These are phyloP conservation scores for Mariannaea elegans DNA, from an alignment of 2,329 filamentous ascomycete genomes.

Conservation along the genomic window DNA sequence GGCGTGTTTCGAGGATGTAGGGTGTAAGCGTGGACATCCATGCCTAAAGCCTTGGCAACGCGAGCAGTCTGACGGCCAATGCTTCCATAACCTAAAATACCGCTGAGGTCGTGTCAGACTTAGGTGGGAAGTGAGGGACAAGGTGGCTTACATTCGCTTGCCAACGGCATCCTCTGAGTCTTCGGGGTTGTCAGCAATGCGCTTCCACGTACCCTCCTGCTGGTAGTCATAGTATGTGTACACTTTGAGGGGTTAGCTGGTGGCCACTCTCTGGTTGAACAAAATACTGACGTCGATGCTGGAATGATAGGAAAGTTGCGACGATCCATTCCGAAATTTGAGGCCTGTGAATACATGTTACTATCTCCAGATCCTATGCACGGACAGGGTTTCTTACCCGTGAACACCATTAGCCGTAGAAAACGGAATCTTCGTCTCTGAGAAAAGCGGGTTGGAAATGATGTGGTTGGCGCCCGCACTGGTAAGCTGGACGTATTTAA, in stretches of 20 bases:
- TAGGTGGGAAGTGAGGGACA: neutral
- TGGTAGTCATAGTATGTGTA: conserved; percentile 56
- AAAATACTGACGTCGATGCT: conserved; percentile 55
- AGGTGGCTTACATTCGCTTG: conserved; percentile 55
- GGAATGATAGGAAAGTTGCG: conserved; percentile 58
- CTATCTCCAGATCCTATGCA: neutral
- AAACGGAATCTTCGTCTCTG: conserved; percentile 59
- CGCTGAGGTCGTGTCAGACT: conserved; percentile 42
- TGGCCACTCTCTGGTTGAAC: neutral
- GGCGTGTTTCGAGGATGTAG: conserved; percentile 73
- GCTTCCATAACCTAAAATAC: conserved; percentile 63
- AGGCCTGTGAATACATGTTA: conserved; percentile 47
- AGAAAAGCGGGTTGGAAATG: conserved; percentile 56
- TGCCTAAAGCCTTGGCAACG: conserved; percentile 71
- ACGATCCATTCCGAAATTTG: conserved; percentile 68
- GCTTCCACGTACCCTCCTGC: conserved; percentile 54
- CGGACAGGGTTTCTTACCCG: conserved; percentile 49
- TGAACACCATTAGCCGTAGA: conserved; percentile 67
- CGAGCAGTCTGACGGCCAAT: conserved; percentile 64
- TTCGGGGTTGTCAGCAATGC: conserved; percentile 30
- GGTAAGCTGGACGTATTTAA: conserved; percentile 63
- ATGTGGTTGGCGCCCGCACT: conserved; percentile 64
- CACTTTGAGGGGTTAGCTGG: conserved; percentile 43
- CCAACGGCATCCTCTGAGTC: conserved; percentile 54
- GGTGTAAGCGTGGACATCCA: conserved; percentile 80